phyloP scores from a whole-genome alignment of 331 rosid species.

The Rhamnella rubrinervis region DNA sequence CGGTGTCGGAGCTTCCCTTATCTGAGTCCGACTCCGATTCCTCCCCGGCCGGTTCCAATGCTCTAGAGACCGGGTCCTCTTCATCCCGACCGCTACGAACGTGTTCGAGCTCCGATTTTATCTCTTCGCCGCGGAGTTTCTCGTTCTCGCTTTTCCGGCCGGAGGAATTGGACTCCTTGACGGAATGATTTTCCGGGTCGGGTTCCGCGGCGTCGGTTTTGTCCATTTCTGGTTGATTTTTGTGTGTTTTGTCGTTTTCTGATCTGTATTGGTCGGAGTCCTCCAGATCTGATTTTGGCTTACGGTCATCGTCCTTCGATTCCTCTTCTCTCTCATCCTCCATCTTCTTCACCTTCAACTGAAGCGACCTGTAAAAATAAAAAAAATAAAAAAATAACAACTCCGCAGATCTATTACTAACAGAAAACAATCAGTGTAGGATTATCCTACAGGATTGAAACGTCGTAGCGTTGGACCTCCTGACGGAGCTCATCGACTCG shows the following conservation, averaged over 20 bases:
- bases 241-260: slow-evolving; percentile 39
- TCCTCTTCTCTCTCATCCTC: slow-evolving; percentile 52
- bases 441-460: slow-evolving; percentile 51
- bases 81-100: slow-evolving; percentile 15
- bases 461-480: slow-evolving; percentile 62
- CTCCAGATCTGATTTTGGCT: slow-evolving; percentile 66
- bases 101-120: slow-evolving; percentile 11
- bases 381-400: not conserved
- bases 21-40: slow-evolving; percentile 47
- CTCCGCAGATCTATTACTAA: slow-evolving; percentile 10
- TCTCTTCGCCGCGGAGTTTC: slow-evolving; percentile 36
- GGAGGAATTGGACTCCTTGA: slow-evolving; percentile 79
- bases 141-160: slow-evolving; percentile 50
- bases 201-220: slow-evolving; percentile 46
- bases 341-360: slow-evolving; percentile 66
- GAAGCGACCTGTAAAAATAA: slow-evolving; percentile 52
- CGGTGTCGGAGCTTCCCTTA: slow-evolving; percentile 64
- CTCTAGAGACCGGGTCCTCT: slow-evolving; percentile 11
- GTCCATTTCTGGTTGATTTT: slow-evolving; percentile 37
- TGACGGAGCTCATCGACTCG: slow-evolving; percentile 73
- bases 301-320: slow-evolving; percentile 26
- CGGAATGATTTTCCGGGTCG: slow-evolving; percentile 73
- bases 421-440: not conserved
- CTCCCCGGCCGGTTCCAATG: slow-evolving; percentile 19
- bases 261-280: slow-evolving; percentile 35